Evolutionary conservation across 108 stramenopile genomes (phyloP).

Genomic region (Stephanodiscus minutulus): DNA sequence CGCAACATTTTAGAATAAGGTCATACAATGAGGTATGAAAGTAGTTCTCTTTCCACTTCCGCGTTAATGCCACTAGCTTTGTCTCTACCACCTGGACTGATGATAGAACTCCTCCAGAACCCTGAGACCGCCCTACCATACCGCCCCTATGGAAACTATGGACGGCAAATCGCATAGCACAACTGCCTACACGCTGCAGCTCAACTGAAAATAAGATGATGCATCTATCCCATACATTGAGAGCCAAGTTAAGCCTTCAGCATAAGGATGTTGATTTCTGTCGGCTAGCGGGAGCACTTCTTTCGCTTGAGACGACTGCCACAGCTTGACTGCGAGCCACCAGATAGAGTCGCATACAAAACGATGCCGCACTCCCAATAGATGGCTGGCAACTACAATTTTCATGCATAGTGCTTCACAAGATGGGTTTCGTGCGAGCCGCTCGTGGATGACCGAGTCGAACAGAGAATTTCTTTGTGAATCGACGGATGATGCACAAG

Average conservation of each 20-base stretch:
- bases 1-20: no score
- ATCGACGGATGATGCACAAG: background rate
- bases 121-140: no score
- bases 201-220: slow-evolving; percentile 10
- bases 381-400: slow-evolving; percentile 35
- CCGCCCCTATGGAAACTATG: no score
- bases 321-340: slow-evolving; percentile 41
- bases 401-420: slow-evolving; percentile 42
- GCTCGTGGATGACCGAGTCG: slow-evolving; percentile 10
- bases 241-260: slow-evolving; percentile 34
- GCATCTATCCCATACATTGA: slow-evolving; percentile 21
- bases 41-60: no score
- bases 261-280: slow-evolving; percentile 7
- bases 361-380: slow-evolving; percentile 24
- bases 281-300: background rate
- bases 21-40: no score
- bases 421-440: slow-evolving; percentile 12
- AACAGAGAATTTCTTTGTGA: background rate
- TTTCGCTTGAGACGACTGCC: slow-evolving; percentile 12
- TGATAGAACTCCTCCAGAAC: no score
- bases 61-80: no score
- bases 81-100: no score
- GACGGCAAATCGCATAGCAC: no score
- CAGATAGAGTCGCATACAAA: slow-evolving; percentile 45
- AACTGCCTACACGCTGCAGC: no score